These are phyloP conservation scores for Avicennia marina DNA, from an alignment of 257 asterid genomes.

Conservation along the genomic window DNA sequence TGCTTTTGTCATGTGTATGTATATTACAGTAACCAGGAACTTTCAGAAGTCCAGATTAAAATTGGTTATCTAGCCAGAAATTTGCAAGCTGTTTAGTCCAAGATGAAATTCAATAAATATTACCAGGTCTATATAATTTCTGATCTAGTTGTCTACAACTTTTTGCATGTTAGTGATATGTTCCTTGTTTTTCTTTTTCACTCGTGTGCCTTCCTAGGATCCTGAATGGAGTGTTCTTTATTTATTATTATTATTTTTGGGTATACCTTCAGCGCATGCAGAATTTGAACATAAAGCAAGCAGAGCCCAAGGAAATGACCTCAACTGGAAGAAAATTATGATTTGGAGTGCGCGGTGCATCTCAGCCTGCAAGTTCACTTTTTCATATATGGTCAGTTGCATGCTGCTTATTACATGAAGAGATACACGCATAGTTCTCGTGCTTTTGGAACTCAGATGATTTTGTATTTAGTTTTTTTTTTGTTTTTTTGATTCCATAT, in stretches of 20 bases:
- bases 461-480: slow-evolving; percentile 7
- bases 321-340: slow-evolving; percentile 17
- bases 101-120: not conserved
- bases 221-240: not conserved
- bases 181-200: not conserved
- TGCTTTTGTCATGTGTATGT: not conserved
- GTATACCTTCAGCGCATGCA: slow-evolving; percentile 17
- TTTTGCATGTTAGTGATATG: not conserved
- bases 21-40: not conserved
- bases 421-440: slow-evolving; percentile 10
- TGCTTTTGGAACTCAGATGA: slow-evolving; percentile 4
- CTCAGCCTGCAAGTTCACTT: not conserved
- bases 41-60: not conserved
- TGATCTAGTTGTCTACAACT: not conserved
- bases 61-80: not conserved
- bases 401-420: slow-evolving; percentile 1
- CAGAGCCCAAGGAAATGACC: slow-evolving; percentile 12
- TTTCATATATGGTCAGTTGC: not conserved
- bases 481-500: too few species aligned
- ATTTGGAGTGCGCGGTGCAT: not conserved
- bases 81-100: not conserved
- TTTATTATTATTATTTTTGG: too few species aligned
- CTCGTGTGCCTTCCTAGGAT: not conserved
- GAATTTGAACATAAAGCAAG: slow-evolving; percentile 12
- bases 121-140: not conserved